Conservation (phyloP, 768 basidiomycete genomes). For the Rhizopogon vesiculosus region DNA sequence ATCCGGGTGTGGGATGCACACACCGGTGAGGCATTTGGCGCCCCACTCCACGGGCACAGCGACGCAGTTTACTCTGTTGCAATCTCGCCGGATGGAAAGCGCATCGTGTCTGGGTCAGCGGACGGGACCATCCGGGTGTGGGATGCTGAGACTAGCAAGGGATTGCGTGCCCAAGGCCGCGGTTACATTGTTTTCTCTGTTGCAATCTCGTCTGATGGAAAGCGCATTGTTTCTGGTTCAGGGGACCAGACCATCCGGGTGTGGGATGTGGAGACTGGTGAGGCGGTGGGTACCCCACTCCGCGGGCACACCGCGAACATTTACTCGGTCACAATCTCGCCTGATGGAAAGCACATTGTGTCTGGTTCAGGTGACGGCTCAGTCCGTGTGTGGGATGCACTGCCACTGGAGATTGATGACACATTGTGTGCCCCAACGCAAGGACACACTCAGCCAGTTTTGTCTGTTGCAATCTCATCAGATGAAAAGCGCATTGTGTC, state of each 20-base stretch:
- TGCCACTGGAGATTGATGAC: neutral
- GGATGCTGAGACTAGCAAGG: constrained; percentile 1
- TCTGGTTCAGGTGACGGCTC: constrained; percentile 2
- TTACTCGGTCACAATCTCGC: neutral
- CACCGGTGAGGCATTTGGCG: constrained; percentile 3
- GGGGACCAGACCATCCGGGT: neutral
- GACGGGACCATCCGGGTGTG: neutral
- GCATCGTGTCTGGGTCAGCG: neutral
- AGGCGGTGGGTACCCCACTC: neutral
- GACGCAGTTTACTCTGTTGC: neutral
- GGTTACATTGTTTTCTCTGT: neutral
- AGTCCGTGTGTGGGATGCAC: neutral
- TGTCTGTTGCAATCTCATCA: no score
- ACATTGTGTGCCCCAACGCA: no score
- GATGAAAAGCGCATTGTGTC: neutral
- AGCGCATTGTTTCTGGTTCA: constrained; percentile 1
- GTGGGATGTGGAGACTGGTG: neutral
- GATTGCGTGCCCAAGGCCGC: neutral
- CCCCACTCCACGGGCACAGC: neutral
- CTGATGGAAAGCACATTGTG: neutral
- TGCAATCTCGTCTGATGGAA: neutral
- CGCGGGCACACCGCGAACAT: neutral
- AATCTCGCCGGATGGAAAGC: constrained; percentile 3
- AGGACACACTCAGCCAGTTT: no score
- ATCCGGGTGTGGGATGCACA: constrained; percentile 27